Conservation (phyloP, 1,284 basidiomycete genomes). For the Xanthoconium separans region DNA sequence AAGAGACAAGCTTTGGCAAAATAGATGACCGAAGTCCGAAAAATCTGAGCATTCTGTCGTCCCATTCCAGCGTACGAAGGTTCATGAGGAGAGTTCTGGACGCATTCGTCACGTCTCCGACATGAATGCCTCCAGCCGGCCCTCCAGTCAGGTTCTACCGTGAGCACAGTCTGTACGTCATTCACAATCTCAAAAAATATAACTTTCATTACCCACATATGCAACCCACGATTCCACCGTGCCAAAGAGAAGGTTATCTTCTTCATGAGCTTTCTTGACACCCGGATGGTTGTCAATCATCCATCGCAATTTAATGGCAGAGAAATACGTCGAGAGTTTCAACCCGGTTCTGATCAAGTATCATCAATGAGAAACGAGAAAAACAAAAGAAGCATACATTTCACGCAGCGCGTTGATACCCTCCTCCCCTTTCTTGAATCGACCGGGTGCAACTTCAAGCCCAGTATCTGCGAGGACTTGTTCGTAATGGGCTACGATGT, state of each 20-base stretch:
- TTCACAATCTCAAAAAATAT: conserved; percentile 6
- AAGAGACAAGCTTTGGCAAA: conserved; percentile 87
- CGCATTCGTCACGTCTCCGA: conserved; percentile 95
- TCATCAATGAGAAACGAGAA: background rate
- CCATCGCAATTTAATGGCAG: conserved; percentile 94
- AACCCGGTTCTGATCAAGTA: conserved; percentile 70
- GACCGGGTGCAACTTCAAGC: conserved; percentile 68
- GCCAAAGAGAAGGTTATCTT: conserved; percentile 85
- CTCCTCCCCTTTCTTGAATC: conserved; percentile 68
- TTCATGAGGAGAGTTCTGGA: conserved; percentile 95
- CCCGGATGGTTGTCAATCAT: conserved; percentile 89
- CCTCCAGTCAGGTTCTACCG: conserved; percentile 83
- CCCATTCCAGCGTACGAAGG: conserved; percentile 81
- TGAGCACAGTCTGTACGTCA: background rate
- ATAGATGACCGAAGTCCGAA: conserved; percentile 80
- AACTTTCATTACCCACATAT: conserved; percentile 59
- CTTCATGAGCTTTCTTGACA: conserved; percentile 79
- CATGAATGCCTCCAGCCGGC: conserved; percentile 67
- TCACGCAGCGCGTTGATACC: conserved; percentile 66
- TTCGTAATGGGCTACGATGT: conserved; percentile 78
- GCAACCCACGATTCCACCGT: conserved; percentile 97
- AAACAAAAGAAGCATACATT: conserved; percentile 48
- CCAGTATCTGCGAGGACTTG: conserved; percentile 73
- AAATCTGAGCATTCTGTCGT: conserved; percentile 80
- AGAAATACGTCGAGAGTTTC: conserved; percentile 96